A percentile compares a stretch with the other conserved stretches of the same genome.
These are phyloP conservation scores for Sphenostylis stenocarpa DNA, from an alignment of 306 rosid species.

Conservation along the genomic window DNA sequence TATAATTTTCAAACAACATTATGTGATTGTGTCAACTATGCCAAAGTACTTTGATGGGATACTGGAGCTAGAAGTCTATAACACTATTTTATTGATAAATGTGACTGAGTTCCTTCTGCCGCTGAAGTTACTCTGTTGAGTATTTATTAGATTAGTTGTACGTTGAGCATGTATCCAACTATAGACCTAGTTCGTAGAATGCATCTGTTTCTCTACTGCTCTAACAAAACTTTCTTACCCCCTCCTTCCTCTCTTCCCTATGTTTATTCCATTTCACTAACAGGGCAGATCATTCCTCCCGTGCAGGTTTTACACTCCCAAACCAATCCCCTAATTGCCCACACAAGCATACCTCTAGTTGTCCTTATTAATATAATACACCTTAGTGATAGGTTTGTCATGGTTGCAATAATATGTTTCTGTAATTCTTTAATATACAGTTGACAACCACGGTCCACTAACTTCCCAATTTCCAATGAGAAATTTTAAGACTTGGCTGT, in stretches of 20 bases:
- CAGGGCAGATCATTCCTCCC: not conserved
- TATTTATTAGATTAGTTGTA: too few relatives aligned
- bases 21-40: not conserved
- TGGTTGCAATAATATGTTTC: conserved; percentile 4
- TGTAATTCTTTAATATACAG: not conserved
- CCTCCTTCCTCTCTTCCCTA: not conserved
- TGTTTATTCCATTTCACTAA: not conserved
- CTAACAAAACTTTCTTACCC: not conserved
- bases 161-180: too few relatives aligned
- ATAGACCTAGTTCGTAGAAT: too few relatives aligned
- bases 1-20: not conserved
- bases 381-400: not conserved
- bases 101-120: not conserved
- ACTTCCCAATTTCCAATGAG: not conserved
- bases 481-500: not conserved
- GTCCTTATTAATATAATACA: not conserved
- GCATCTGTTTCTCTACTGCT: too few relatives aligned
- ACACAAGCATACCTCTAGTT: not conserved
- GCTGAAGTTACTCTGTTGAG: not conserved
- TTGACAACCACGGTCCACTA: not conserved
- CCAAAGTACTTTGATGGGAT: not conserved
- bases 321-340: too few relatives aligned
- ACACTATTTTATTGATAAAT: not conserved
- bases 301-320: too few relatives aligned
- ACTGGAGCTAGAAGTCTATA: not conserved